These are phyloP conservation scores for Wickerhamiella domercqiae DNA, from an alignment of 805 yeast genomes.

Conservation along the genomic window DNA sequence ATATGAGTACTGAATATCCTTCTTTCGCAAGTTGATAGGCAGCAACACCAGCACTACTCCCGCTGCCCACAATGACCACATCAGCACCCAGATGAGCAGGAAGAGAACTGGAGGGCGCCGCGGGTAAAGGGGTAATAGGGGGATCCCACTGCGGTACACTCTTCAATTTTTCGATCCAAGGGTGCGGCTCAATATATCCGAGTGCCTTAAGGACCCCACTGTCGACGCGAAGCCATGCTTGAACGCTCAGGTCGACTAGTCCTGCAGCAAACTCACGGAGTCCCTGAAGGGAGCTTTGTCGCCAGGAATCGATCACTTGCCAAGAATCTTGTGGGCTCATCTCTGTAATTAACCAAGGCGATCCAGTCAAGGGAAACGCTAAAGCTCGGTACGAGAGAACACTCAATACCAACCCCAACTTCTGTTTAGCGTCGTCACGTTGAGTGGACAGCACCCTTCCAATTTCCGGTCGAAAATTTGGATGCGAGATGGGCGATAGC, in stretches of 20 bases:
- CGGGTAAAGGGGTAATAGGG: constrained; percentile 3
- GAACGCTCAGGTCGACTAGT: constrained; percentile 17
- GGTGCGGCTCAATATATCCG: constrained; percentile 10
- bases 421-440: not conserved
- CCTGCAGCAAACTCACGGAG: constrained; percentile 27
- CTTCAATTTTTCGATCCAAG: constrained; percentile 4
- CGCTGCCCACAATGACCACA: constrained; percentile 36
- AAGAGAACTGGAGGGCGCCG: not conserved
- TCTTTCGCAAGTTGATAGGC: constrained; percentile 31
- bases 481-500: not conserved
- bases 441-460: constrained; percentile 1
- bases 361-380: constrained; percentile 16
- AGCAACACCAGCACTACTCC: constrained; percentile 39
- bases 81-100: constrained; percentile 19
- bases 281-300: constrained; percentile 26
- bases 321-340: constrained; percentile 23
- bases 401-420: constrained; percentile 12
- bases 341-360: constrained; percentile 15
- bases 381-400: constrained; percentile 15
- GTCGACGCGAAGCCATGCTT: constrained; percentile 5
- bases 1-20: constrained; percentile 31
- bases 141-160: constrained; percentile 1
- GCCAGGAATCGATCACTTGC: constrained; percentile 27
- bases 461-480: not conserved
- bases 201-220: constrained; percentile 1